Conservation (phyloP, 495 filamentous ascomycete species). For the Penicillium diatomitis region DNA sequence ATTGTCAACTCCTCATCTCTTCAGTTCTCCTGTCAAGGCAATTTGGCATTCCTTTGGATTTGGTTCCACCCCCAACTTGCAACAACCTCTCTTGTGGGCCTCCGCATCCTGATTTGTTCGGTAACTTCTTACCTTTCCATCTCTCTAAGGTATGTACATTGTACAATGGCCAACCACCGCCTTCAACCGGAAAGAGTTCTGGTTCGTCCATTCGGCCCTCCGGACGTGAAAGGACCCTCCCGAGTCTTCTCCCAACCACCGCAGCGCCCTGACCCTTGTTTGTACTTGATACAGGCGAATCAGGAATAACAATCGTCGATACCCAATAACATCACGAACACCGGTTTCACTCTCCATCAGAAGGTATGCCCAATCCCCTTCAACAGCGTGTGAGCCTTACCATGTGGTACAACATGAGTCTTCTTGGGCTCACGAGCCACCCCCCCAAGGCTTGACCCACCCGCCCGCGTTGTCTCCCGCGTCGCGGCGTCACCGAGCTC, state of each 20-base stretch:
- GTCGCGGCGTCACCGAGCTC: conserved; percentile 2
- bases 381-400: not conserved
- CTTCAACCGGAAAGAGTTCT: conserved; percentile 24
- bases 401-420: conserved; percentile 27
- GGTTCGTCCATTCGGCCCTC: conserved; percentile 37
- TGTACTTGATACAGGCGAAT: conserved; percentile 17
- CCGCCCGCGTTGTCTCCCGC: conserved; percentile 28
- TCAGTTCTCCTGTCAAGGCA: too few relatives aligned
- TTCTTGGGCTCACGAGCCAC: conserved; percentile 11
- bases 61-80: too few relatives aligned
- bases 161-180: conserved; percentile 15
- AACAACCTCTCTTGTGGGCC: too few relatives aligned
- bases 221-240: conserved; percentile 4
- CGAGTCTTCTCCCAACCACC: conserved; percentile 5
- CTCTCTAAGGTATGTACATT: conserved; percentile 8
- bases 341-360: not conserved
- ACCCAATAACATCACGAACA: not conserved
- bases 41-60: too few relatives aligned
- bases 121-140: too few relatives aligned
- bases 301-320: conserved; percentile 12
- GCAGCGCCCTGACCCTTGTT: conserved; percentile 16
- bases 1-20: not conserved
- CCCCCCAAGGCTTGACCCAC: conserved; percentile 25
- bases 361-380: not conserved
- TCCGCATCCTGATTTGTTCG: too few relatives aligned